phyloP scores from a whole-genome alignment of 192 early-diverging fungal species.

The Backusella mclennaniae region DNA sequence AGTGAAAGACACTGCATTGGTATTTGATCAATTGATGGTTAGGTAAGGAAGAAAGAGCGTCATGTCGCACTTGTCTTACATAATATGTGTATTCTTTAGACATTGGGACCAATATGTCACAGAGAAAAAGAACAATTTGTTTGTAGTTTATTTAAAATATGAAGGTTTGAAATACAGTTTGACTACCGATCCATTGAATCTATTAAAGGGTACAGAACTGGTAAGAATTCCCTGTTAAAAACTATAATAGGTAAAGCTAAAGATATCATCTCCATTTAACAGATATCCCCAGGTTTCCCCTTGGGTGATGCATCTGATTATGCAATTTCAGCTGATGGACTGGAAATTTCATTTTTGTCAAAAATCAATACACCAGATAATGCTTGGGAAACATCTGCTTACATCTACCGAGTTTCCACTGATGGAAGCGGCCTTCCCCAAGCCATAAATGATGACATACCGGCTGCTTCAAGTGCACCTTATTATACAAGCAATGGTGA shows the following conservation, averaged over 20 bases:
- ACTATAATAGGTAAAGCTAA: not conserved
- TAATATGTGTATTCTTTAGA: conserved; percentile 19
- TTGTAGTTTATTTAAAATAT: conserved; percentile 42
- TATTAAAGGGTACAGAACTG: conserved; percentile 49
- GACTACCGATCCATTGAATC: conserved; percentile 48
- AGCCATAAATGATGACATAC: conserved; percentile 40
- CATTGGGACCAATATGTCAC: conserved; percentile 77
- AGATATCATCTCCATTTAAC: not conserved
- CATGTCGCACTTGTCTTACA: not conserved
- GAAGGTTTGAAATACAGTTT: conserved; percentile 37
- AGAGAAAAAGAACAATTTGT: conserved; percentile 62
- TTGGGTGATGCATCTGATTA: conserved; percentile 61
- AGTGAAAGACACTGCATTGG: conserved; percentile 56
- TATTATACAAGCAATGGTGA: conserved; percentile 60
- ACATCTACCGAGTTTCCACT: conserved; percentile 63
- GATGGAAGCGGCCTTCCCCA: conserved; percentile 42
- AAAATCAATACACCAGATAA: conserved; percentile 58
- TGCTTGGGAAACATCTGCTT: conserved; percentile 76
- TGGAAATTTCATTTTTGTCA: conserved; percentile 65
- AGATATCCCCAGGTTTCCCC: conserved; percentile 49
- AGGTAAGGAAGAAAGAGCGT: conserved; percentile 17
- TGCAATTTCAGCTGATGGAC: conserved; percentile 64
- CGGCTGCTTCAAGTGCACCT: conserved; percentile 63
- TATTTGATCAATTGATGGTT: conserved; percentile 72
- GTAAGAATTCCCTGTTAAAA: not conserved